Conservation (phyloP, 257 asterid genomes). For the Linaria vulgaris region DNA sequence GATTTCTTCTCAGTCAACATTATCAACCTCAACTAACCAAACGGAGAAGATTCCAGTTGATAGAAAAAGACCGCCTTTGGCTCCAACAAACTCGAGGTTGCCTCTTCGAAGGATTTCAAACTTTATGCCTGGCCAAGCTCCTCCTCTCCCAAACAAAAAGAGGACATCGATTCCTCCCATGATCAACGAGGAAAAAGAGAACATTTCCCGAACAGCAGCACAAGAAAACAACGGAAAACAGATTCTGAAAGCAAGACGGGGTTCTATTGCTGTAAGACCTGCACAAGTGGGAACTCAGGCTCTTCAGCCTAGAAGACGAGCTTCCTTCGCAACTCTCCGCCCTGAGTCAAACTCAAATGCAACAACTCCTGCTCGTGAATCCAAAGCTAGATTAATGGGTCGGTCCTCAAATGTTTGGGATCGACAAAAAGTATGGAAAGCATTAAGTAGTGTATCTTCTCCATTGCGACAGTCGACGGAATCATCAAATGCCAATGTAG, state of each 20-base stretch:
- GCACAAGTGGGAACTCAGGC: background rate
- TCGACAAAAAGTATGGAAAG: constrained; percentile 51
- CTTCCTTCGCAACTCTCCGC: no score
- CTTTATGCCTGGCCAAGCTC: constrained; percentile 28
- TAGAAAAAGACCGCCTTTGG: constrained; percentile 73
- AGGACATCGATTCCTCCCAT: constrained; percentile 57
- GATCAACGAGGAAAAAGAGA: constrained; percentile 62
- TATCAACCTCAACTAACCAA: constrained; percentile 43
- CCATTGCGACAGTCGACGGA: constrained; percentile 39
- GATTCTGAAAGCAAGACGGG: constrained; percentile 60
- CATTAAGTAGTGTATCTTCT: constrained; percentile 44
- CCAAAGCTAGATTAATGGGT: constrained; percentile 37
- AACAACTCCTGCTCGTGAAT: no score
- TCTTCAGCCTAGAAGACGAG: no score
- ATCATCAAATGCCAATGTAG: constrained; percentile 16
- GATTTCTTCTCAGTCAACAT: constrained; percentile 44
- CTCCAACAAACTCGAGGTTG: constrained; percentile 64
- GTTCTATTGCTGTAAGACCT: constrained; percentile 68
- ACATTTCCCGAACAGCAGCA: constrained; percentile 27
- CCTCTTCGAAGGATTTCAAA: constrained; percentile 81
- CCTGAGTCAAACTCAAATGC: no score
- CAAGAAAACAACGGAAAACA: constrained; percentile 37
- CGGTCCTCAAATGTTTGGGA: constrained; percentile 74
- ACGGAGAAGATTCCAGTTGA: constrained; percentile 46
- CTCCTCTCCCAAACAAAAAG: constrained; percentile 30